phyloP scores from a whole-genome alignment of 768 basidiomycete species.

The Boletus bicolor region DNA sequence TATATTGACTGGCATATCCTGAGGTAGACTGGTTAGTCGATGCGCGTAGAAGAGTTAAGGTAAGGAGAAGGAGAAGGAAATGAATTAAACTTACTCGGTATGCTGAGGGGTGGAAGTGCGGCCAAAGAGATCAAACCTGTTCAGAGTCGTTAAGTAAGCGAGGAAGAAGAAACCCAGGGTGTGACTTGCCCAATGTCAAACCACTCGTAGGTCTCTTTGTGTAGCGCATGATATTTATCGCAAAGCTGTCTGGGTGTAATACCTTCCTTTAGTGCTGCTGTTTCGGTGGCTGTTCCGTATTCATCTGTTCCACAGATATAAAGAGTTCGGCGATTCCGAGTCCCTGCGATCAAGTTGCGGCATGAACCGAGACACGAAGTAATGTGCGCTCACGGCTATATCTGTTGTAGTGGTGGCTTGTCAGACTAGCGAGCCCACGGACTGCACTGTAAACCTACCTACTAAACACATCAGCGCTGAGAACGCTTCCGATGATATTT shows the following conservation, averaged over 20 bases:
- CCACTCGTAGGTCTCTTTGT: constrained; percentile 94
- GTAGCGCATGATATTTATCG: constrained; percentile 86
- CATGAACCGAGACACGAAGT: not conserved
- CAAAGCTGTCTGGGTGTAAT: constrained; percentile 77
- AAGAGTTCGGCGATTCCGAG: constrained; percentile 83
- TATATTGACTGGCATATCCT: constrained; percentile 94
- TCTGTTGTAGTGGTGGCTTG: constrained; percentile 30
- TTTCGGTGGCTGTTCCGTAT: constrained; percentile 99
- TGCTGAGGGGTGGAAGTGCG: constrained; percentile 89
- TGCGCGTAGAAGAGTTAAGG: not conserved
- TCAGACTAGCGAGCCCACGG: constrained; percentile 3
- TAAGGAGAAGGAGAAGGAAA: constrained; percentile 25
- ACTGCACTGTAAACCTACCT: constrained; percentile 51
- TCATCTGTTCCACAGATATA: constrained; percentile 99
- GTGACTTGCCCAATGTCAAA: constrained; percentile 82
- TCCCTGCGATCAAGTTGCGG: constrained; percentile 34
- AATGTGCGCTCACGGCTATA: constrained; percentile 52
- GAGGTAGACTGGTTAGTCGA: not conserved
- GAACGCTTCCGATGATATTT: constrained; percentile 91
- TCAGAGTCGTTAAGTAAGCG: not conserved
- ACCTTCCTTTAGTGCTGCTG: constrained; percentile 88
- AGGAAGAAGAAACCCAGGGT: not conserved
- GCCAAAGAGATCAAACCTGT: constrained; percentile 93
- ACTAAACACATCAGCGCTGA: constrained; percentile 96
- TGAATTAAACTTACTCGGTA: constrained; percentile 56